phyloP scores from a whole-genome alignment of 768 basidiomycete genomes.

The Suillus tomentosus region DNA sequence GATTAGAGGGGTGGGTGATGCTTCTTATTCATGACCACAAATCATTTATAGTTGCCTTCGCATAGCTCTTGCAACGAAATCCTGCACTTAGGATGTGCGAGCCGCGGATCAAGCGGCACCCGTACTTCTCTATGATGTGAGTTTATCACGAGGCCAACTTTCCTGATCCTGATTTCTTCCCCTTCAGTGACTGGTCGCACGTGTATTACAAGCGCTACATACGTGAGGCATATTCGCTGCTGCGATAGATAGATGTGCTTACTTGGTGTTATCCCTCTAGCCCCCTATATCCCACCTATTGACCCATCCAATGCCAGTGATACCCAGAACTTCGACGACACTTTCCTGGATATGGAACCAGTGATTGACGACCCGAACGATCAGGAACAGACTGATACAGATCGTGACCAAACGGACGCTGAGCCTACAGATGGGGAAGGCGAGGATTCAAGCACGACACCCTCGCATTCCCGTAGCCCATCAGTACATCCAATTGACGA shows the following conservation, averaged over 20 bases:
- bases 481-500: slow-evolving; percentile 61
- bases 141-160: slow-evolving; percentile 30
- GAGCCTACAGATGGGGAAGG: slow-evolving; percentile 76
- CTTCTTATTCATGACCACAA: slow-evolving; percentile 4
- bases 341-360: slow-evolving; percentile 95
- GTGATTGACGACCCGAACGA: slow-evolving; percentile 80
- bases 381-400: slow-evolving; percentile 62
- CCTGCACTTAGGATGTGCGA: slow-evolving; percentile 90
- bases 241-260: slow-evolving; percentile 13
- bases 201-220: slow-evolving; percentile 94
- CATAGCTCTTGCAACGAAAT: slow-evolving; percentile 87
- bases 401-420: slow-evolving; percentile 65
- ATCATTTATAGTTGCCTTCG: slow-evolving; percentile 15
- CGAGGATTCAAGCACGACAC: slow-evolving; percentile 76
- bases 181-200: slow-evolving; percentile 84
- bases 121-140: slow-evolving; percentile 94
- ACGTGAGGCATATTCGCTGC: slow-evolving; percentile 53
- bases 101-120: slow-evolving; percentile 90
- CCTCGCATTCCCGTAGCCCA: slow-evolving; percentile 77
- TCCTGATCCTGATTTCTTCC: slow-evolving; percentile 19
- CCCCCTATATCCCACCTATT: slow-evolving; percentile 91
- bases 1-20: slow-evolving; percentile 82
- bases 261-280: slow-evolving; percentile 39
- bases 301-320: slow-evolving; percentile 91
- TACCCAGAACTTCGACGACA: slow-evolving; percentile 97